Percentiles rank a stretch among this genome's conserved stretches.
phyloP scores from a whole-genome alignment of 345 rosid genomes.

The Euphorbia tirucalli region DNA sequence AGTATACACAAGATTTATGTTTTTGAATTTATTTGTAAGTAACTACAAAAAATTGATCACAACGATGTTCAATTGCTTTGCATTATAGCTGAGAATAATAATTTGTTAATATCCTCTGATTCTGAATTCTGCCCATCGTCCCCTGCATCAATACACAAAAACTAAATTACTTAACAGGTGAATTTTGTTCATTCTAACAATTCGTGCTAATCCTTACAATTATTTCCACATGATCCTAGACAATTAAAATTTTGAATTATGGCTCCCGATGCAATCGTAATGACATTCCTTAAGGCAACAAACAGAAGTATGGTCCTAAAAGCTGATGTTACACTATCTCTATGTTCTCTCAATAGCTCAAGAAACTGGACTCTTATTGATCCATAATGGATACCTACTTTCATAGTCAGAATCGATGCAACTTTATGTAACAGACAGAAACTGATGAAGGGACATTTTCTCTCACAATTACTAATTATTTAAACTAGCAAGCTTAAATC shows the following conservation, averaged over 20 bases:
- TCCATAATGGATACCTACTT: too few species aligned
- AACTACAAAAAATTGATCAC: too few species aligned
- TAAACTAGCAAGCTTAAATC: not conserved
- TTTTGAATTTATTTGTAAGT: too few species aligned
- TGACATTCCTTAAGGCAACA: too few species aligned
- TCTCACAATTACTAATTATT: not conserved
- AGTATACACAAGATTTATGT: too few species aligned
- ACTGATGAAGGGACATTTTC: not conserved
- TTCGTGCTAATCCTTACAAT: not conserved
- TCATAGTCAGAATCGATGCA: too few species aligned
- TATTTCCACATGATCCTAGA: not conserved
- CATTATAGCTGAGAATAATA: conserved; percentile 75
- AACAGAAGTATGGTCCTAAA: not conserved
- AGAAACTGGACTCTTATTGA: too few species aligned
- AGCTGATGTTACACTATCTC: not conserved
- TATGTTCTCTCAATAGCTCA: not conserved
- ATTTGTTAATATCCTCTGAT: conserved; percentile 61
- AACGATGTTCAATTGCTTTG: conserved; percentile 32
- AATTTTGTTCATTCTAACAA: not conserved
- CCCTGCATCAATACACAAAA: conserved; percentile 42
- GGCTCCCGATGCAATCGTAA: not conserved
- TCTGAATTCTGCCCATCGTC: conserved; percentile 47
- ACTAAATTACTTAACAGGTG: not conserved
- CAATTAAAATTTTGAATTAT: not conserved
- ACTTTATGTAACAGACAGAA: not conserved